Conservation (phyloP, 2,329 filamentous ascomycete genomes). For the Diaporthe sp. region DNA sequence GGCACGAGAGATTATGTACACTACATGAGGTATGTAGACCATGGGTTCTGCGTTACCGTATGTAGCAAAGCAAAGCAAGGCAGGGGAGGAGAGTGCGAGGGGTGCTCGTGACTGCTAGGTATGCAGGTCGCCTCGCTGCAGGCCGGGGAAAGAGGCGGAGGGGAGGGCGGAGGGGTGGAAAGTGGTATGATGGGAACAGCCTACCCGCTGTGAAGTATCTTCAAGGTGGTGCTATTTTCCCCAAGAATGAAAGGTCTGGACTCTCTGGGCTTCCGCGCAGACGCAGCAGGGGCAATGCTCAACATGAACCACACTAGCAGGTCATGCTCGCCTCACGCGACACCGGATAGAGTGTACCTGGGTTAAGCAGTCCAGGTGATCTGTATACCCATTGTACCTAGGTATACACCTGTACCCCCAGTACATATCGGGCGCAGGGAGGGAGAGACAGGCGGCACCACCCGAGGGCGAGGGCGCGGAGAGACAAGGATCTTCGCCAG, state of each 20-base stretch:
- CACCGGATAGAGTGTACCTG: background rate
- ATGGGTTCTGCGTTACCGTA: background rate
- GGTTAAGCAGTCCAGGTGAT: background rate
- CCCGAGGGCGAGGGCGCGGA: background rate
- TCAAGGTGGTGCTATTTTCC: constrained; percentile 14
- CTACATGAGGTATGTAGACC: too few species aligned
- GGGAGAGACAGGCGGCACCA: background rate
- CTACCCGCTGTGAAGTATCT: constrained; percentile 4
- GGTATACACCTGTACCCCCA: background rate
- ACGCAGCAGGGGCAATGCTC: background rate
- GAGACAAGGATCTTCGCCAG: background rate
- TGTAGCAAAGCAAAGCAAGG: background rate
- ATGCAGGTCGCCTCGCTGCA: constrained; percentile 16
- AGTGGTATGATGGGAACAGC: constrained; percentile 24
- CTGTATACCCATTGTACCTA: background rate
- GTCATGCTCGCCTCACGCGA: constrained; percentile 22
- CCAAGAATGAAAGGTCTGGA: constrained; percentile 6
- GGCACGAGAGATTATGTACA: background rate
- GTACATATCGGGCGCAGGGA: background rate
- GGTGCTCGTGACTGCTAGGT: constrained; percentile 10
- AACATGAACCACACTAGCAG: constrained; percentile 26
- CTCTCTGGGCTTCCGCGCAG: background rate
- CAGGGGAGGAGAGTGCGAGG: constrained; percentile 16
- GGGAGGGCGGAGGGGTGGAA: background rate
- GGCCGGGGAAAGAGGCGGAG: constrained; percentile 13